Evolutionary conservation across 1,284 basidiomycete genomes (phyloP).

Genomic region (Ganoderma lingzhi): DNA sequence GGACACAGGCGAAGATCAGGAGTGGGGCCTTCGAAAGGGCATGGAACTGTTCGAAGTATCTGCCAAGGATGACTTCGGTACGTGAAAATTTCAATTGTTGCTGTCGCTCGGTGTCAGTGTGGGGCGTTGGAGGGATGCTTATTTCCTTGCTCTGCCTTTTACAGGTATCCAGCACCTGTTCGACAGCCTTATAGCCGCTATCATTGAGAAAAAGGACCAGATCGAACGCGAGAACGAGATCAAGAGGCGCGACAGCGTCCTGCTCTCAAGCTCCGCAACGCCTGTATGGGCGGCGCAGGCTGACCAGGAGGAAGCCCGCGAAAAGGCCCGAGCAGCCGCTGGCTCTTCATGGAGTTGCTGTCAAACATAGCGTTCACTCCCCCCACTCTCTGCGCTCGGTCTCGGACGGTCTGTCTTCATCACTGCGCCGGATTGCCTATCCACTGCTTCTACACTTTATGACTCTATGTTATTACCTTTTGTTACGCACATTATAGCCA

Average conservation of each 20-base stretch:
- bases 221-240: conserved; percentile 83
- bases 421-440: conserved; percentile 26
- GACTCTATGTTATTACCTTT: conserved; percentile 35
- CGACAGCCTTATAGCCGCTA: conserved; percentile 75
- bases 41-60: conserved; percentile 89
- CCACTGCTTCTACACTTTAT: conserved; percentile 39
- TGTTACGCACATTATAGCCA: conserved; percentile 33
- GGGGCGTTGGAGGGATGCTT: conserved; percentile 15
- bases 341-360: conserved; percentile 73
- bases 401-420: conserved; percentile 21
- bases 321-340: conserved; percentile 62
- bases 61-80: conserved; percentile 83
- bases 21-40: conserved; percentile 81
- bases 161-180: conserved; percentile 83
- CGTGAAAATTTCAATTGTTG: conserved; percentile 34
- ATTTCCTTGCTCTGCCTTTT: conserved; percentile 15
- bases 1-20: conserved; percentile 61
- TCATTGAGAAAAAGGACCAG: conserved; percentile 77
- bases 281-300: conserved; percentile 81
- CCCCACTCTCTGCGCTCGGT: conserved; percentile 5
- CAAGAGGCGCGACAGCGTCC: conserved; percentile 82
- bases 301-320: conserved; percentile 80
- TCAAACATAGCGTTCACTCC: conserved; percentile 46
- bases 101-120: not conserved
- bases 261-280: conserved; percentile 65